Conservation (phyloP, 2,329 filamentous ascomycete genomes). For the Aspergillus sp. region DNA sequence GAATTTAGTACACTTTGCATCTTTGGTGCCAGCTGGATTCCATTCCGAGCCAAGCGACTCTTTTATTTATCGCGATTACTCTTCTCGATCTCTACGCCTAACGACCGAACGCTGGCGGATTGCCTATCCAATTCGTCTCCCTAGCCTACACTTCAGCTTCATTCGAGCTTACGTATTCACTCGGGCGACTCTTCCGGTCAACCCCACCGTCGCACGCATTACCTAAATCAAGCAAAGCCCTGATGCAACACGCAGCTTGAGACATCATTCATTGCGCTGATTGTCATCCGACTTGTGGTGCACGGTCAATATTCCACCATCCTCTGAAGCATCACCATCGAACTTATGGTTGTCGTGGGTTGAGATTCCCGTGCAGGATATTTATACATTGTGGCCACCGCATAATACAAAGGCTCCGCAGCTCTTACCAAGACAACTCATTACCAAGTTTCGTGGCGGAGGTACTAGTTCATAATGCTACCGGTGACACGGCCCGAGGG, state of each 20-base stretch:
- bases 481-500: slow-evolving; percentile 74
- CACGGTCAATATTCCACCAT: neutral
- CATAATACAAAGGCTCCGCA: slow-evolving; percentile 2
- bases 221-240: slow-evolving; percentile 11
- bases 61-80: slow-evolving; percentile 6
- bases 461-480: slow-evolving; percentile 85
- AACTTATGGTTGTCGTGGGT: slow-evolving; percentile 24
- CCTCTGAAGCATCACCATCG: neutral
- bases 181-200: slow-evolving; percentile 13
- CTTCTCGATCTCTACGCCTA: slow-evolving; percentile 12
- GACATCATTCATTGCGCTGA: neutral
- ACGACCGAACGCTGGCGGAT: slow-evolving; percentile 12
- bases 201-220: slow-evolving; percentile 19
- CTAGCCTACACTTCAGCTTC: slow-evolving; percentile 6
- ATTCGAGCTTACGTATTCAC: slow-evolving; percentile 23
- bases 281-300: neutral
- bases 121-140: slow-evolving; percentile 13
- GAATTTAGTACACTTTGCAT: slow-evolving; percentile 17
- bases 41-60: slow-evolving; percentile 14
- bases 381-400: slow-evolving; percentile 5
- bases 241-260: slow-evolving; percentile 2
- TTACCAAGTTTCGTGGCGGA: slow-evolving; percentile 21
- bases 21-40: slow-evolving; percentile 13
- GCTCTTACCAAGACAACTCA: neutral
- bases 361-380: slow-evolving; percentile 21